Evolutionary conservation across 1,284 basidiomycete species (phyloP).

Genomic region (Naganishia albida): DNA sequence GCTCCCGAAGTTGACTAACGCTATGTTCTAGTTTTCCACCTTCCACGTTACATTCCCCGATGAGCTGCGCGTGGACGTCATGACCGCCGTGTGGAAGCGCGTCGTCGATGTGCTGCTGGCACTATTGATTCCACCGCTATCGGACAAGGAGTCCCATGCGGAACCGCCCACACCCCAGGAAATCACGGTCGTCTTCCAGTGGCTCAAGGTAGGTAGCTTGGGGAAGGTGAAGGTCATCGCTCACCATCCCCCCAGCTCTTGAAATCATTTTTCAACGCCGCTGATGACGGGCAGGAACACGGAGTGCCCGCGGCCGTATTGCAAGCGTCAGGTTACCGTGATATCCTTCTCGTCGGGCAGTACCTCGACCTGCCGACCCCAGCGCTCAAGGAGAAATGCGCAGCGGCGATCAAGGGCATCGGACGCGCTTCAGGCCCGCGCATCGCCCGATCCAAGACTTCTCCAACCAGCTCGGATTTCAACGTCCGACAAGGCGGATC

Average conservation of each 20-base stretch:
- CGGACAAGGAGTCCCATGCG: constrained; percentile 41
- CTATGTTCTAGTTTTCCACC: constrained; percentile 45
- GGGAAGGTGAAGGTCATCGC: background rate
- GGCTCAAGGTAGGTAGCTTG: constrained; percentile 38
- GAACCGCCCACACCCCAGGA: constrained; percentile 39
- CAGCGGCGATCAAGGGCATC: constrained; percentile 47
- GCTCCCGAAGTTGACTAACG: constrained; percentile 1
- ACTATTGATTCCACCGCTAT: constrained; percentile 50
- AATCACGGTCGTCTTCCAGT: constrained; percentile 52
- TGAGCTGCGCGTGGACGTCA: constrained; percentile 39
- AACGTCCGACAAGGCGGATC: constrained; percentile 32
- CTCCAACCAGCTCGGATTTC: constrained; percentile 13
- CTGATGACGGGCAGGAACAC: constrained; percentile 47
- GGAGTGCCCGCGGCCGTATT: constrained; percentile 47
- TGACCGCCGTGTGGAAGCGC: constrained; percentile 47
- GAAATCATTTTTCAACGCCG: constrained; percentile 53
- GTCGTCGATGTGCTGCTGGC: constrained; percentile 49
- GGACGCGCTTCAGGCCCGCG: constrained; percentile 28
- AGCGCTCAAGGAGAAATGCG: constrained; percentile 44
- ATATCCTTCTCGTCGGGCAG: constrained; percentile 52
- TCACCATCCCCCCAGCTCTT: constrained; percentile 37
- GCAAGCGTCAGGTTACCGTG: constrained; percentile 46
- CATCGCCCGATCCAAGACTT: background rate
- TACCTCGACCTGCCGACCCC: constrained; percentile 51
- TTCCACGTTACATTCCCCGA: constrained; percentile 47